These are phyloP conservation scores for Flaveria ramosissima DNA, from an alignment of 129 eudicot species.

Conservation along the genomic window DNA sequence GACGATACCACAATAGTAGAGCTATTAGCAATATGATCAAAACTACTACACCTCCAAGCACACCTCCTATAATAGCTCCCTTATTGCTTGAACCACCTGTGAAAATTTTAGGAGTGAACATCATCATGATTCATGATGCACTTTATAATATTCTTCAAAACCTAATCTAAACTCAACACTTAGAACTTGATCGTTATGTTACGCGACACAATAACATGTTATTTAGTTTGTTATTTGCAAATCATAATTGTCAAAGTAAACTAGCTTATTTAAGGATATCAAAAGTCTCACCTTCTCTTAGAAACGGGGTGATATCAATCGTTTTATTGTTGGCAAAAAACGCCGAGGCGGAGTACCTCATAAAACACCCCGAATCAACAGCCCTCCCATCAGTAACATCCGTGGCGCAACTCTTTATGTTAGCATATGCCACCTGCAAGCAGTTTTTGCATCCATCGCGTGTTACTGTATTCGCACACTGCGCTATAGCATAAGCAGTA, in stretches of 20 bases:
- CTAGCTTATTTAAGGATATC: background rate
- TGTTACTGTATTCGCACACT: background rate
- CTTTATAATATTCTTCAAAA: too few relatives aligned
- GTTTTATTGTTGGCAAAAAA: background rate
- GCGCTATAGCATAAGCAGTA: background rate
- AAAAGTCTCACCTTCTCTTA: background rate
- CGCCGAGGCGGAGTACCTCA: background rate
- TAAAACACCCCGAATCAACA: background rate
- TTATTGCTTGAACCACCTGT: background rate
- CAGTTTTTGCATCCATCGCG: background rate
- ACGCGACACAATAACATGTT: too few relatives aligned
- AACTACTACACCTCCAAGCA: background rate
- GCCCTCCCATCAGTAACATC: background rate
- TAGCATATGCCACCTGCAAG: background rate
- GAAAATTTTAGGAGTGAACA: background rate
- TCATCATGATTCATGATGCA: background rate
- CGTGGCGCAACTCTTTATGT: background rate
- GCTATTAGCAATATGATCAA: background rate
- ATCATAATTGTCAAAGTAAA: too few relatives aligned
- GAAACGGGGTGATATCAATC: background rate
- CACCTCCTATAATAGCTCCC: background rate
- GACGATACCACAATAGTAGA: slow-evolving; percentile 2
- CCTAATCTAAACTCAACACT: too few relatives aligned
- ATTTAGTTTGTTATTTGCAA: too few relatives aligned
- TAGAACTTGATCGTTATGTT: too few relatives aligned